phyloP scores from a whole-genome alignment of 495 filamentous ascomycete species.

The Penicillium roqueforti region DNA sequence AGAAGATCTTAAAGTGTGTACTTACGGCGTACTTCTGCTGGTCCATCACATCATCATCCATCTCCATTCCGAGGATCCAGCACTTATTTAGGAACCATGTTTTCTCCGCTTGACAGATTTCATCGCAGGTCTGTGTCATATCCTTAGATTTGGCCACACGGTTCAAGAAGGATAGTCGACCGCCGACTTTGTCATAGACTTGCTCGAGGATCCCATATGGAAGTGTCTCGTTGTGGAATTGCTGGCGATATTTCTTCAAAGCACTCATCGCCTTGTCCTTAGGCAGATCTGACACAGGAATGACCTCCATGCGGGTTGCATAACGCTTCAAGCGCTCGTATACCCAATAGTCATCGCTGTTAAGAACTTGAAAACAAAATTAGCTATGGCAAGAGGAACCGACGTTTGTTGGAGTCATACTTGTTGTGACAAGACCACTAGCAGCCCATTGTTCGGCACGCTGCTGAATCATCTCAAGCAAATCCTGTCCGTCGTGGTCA shows the following conservation, averaged over 20 bases:
- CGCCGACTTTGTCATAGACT: constrained; percentile 81
- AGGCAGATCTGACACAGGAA: constrained; percentile 74
- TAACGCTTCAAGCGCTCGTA: constrained; percentile 90
- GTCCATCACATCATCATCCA: constrained; percentile 99
- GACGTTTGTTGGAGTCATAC: constrained; percentile 20
- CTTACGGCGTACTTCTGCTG: constrained; percentile 90
- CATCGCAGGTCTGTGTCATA: constrained; percentile 70
- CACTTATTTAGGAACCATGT: constrained; percentile 94
- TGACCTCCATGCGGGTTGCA: constrained; percentile 86
- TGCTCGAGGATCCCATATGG: constrained; percentile 56
- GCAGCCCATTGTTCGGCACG: constrained; percentile 95
- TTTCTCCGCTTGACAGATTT: constrained; percentile 78
- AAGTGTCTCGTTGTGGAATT: constrained; percentile 59
- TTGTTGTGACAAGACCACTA: constrained; percentile 75
- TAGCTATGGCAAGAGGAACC: not conserved
- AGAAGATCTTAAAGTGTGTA: constrained; percentile 3
- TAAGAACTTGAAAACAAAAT: constrained; percentile 55
- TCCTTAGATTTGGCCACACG: constrained; percentile 76
- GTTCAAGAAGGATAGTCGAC: constrained; percentile 79
- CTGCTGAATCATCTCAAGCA: constrained; percentile 93
- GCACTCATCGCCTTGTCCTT: constrained; percentile 72
- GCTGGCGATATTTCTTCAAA: constrained; percentile 66
- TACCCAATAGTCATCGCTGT: constrained; percentile 96
- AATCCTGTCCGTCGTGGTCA: constrained; percentile 83
- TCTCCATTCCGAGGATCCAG: constrained; percentile 84